phyloP scores from a whole-genome alignment of 2,329 filamentous ascomycete genomes.

The Huntiella omanensis region DNA sequence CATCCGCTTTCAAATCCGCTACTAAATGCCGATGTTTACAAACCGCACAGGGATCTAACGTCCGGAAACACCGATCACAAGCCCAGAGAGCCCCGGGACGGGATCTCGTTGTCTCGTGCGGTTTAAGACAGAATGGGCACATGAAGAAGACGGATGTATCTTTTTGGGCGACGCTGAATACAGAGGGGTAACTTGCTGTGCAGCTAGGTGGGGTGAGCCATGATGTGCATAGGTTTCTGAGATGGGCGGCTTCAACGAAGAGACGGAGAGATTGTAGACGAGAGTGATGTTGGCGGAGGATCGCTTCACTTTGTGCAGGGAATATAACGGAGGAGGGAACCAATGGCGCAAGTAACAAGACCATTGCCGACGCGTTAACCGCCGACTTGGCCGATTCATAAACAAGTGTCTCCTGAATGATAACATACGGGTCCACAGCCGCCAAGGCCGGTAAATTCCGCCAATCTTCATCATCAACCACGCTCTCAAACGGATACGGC shows the following conservation, averaged over 20 bases:
- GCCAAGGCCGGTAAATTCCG: conserved; percentile 13
- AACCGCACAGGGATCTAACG: conserved; percentile 38
- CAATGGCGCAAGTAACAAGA: conserved; percentile 39
- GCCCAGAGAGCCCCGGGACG: conserved; percentile 30
- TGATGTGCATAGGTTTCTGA: conserved; percentile 41
- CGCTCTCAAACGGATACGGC: conserved; percentile 29
- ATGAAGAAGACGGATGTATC: conserved; percentile 33
- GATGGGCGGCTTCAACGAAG: conserved; percentile 39
- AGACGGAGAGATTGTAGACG: conserved; percentile 40
- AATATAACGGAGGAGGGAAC: conserved; percentile 37
- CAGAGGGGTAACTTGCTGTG: conserved; percentile 34
- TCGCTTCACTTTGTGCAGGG: conserved; percentile 32
- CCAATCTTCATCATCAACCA: background rate
- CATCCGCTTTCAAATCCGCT: conserved; percentile 16
- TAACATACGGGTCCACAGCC: conserved; percentile 35
- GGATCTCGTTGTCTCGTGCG: conserved; percentile 30
- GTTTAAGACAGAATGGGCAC: conserved; percentile 37
- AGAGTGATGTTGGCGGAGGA: conserved; percentile 39
- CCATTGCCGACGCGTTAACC: conserved; percentile 40
- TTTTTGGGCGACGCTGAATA: conserved; percentile 35
- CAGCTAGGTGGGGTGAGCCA: conserved; percentile 35
- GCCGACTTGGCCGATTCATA: conserved; percentile 38
- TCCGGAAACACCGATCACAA: conserved; percentile 34
- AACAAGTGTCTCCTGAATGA: conserved; percentile 33
- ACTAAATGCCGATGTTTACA: conserved; percentile 34